A percentile compares a stretch with the other conserved stretches of the same genome.
These are phyloP conservation scores for Cercospora janseana DNA, from an alignment of 2,329 filamentous ascomycete species.

Conservation along the genomic window DNA sequence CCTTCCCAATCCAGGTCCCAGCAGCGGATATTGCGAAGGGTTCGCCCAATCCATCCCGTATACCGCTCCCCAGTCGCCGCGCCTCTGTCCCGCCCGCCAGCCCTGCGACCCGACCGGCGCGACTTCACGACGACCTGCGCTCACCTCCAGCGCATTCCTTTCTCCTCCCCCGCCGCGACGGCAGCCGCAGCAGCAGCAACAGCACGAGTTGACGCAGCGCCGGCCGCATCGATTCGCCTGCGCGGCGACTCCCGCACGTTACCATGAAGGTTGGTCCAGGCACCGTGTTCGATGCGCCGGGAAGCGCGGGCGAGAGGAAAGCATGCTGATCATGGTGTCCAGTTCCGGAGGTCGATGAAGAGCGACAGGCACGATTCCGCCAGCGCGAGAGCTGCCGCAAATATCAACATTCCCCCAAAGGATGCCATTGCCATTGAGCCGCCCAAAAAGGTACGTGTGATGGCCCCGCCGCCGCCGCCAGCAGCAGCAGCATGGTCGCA, in stretches of 20 bases:
- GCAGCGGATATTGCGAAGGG: constrained; percentile 10
- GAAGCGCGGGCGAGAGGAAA: constrained; percentile 21
- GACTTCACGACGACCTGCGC: constrained; percentile 1
- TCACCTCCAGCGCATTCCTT: neutral
- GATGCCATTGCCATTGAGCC: constrained; percentile 84
- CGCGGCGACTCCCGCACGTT: constrained; percentile 9
- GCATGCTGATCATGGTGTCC: constrained; percentile 10
- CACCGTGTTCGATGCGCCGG: constrained; percentile 16
- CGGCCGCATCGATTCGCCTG: neutral
- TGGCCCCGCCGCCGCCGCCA: neutral
- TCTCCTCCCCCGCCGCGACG: constrained; percentile 1
- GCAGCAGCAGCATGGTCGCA: no score
- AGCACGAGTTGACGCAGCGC: no score
- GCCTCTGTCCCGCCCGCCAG: neutral
- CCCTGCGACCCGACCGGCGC: neutral
- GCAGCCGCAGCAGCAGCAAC: no score
- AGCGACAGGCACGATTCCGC: constrained; percentile 70
- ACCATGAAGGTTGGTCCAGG: constrained; percentile 16
- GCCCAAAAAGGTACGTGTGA: constrained; percentile 75
- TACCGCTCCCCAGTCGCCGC: neutral
- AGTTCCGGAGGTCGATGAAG: constrained; percentile 83
- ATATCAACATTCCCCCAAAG: constrained; percentile 77
- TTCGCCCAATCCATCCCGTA: neutral
- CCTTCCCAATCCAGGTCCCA: constrained; percentile 11
- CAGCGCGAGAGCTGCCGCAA: constrained; percentile 52